A percentile compares a stretch with the other conserved stretches of the same genome.
Conservation (phyloP, 768 basidiomycete genomes). For the Suillus brevipes region DNA sequence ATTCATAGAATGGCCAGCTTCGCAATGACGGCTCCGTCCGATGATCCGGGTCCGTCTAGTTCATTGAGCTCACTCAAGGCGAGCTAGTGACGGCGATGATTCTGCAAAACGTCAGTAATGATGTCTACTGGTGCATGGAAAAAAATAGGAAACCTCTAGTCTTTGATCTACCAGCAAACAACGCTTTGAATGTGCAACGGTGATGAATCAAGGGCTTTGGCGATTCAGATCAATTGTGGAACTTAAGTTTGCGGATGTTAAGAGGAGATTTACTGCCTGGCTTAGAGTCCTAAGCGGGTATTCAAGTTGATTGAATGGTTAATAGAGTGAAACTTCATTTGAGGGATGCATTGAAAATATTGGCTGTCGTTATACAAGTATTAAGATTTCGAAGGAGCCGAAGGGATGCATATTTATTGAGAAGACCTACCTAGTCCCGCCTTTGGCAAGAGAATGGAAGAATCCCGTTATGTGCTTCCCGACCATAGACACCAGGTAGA, state of each 20-base stretch:
- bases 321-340: neutral
- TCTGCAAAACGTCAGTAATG: neutral
- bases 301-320: neutral
- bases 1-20: neutral
- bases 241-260: neutral
- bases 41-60: neutral
- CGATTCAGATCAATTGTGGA: neutral
- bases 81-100: neutral
- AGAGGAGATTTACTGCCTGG: neutral
- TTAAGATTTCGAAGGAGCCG: neutral
- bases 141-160: neutral
- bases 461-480: neutral
- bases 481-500: neutral
- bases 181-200: neutral
- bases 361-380: neutral
- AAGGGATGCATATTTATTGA: neutral
- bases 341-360: neutral
- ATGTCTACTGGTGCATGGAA: neutral
- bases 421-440: neutral
- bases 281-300: neutral
- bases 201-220: neutral
- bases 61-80: no score
- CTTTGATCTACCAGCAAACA: neutral
- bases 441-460: neutral
- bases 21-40: neutral